These are phyloP conservation scores for Pythium phragmitis DNA, from an alignment of 352 stramenopile genomes.

Conservation along the genomic window DNA sequence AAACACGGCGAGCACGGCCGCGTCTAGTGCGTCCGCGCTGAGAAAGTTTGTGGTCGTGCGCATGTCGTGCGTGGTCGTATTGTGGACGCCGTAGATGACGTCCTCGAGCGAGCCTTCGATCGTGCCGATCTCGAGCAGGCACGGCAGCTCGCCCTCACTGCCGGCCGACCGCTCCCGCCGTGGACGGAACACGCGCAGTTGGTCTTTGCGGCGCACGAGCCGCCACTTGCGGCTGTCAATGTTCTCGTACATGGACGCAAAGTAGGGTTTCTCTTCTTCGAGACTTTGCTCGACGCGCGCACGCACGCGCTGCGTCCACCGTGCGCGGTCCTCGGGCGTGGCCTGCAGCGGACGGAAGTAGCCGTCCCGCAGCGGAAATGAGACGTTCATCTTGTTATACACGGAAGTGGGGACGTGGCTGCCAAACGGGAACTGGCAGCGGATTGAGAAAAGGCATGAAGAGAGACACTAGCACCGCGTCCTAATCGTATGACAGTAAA, in stretches of 20 bases:
- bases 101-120: conserved; percentile 34
- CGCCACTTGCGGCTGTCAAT: conserved; percentile 17
- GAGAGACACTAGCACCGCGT: too few relatives aligned
- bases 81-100: conserved; percentile 28
- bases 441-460: too few relatives aligned
- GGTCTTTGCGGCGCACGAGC: conserved; percentile 23
- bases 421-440: not conserved
- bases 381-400: not conserved
- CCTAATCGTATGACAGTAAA: too few relatives aligned
- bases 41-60: conserved; percentile 26
- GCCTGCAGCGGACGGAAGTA: conserved; percentile 12
- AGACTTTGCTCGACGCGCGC: conserved; percentile 5
- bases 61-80: conserved; percentile 22
- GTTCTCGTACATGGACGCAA: not conserved
- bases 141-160: not conserved
- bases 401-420: too few relatives aligned
- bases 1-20: conserved; percentile 25
- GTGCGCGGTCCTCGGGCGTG: conserved; percentile 1
- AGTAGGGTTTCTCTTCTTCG: conserved; percentile 2
- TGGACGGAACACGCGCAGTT: conserved; percentile 23
- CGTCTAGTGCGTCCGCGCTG: conserved; percentile 22
- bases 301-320: conserved; percentile 9
- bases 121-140: conserved; percentile 26
- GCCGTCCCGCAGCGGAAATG: conserved; percentile 13
- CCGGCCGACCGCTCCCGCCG: not conserved